These are phyloP conservation scores for Marasmius tenuissimus DNA, from an alignment of 1,284 basidiomycete genomes.

Conservation along the genomic window DNA sequence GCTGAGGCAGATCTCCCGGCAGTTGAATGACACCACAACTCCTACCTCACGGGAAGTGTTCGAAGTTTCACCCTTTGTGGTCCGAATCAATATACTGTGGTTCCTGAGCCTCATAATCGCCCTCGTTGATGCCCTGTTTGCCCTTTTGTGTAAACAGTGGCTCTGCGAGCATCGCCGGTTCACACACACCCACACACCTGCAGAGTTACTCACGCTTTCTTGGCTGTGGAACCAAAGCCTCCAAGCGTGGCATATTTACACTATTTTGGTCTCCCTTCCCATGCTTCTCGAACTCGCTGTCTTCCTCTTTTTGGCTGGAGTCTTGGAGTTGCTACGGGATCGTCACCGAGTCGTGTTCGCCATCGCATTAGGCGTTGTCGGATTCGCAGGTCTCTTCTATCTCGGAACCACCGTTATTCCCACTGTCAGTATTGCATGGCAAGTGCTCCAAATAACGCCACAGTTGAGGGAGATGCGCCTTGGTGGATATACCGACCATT, in stretches of 20 bases:
- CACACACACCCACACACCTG: neutral
- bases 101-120: constrained; percentile 5
- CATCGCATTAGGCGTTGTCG: neutral
- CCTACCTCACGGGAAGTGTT: neutral
- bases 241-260: neutral
- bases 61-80: neutral
- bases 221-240: neutral
- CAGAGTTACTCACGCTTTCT: neutral
- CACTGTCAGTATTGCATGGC: neutral
- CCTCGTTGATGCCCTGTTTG: constrained; percentile 2
- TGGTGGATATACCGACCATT: neutral
- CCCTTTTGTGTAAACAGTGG: constrained; percentile 13
- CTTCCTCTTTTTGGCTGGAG: constrained; percentile 3
- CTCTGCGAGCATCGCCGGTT: constrained; percentile 7
- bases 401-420: neutral
- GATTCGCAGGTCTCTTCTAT: neutral
- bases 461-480: neutral
- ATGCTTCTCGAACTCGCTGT: constrained; percentile 1
- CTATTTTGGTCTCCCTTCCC: neutral
- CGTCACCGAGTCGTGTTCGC: neutral
- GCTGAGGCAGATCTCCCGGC: constrained; percentile 2
- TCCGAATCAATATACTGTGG: constrained; percentile 1
- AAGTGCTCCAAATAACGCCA: neutral
- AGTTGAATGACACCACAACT: neutral
- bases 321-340: constrained; percentile 3